Base-by-base conservation (phyloP, 2,329 filamentous ascomycete genomes). In the Zymoseptoria crescenta region DNA sequence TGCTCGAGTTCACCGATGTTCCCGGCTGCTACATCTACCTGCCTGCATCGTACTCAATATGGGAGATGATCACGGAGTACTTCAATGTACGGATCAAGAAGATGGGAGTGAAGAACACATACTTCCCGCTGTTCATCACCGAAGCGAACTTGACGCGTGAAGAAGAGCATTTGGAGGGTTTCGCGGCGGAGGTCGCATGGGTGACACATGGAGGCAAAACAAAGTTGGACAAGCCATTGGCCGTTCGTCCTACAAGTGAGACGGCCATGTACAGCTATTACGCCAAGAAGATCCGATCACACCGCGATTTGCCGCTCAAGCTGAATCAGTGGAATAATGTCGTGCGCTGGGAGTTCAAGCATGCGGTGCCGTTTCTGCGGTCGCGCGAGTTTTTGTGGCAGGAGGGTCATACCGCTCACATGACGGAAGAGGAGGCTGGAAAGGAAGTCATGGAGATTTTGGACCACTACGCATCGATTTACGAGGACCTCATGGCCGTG, bases 311-410 rank as follows among this genome's bases (percentile, higher is more conserved):
- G 60, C 95, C 94, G 63, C 82, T 97, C 67, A 87, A 91, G 71
- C 82, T 97, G 66, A 97, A 97, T 79, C 94, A 99, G 76, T 99
- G 94, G 94, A 96, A 96, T 82, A 96, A 88, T 13, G 87, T 90
- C 27, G 87, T 96, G 54, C 85, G 93, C 69, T 97, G 94, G 94
- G 94, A 97, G 77, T 95, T 96, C 73, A 97, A 97, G 81, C 91
- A 96, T 74, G 83, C 85, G 35, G 84, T 87, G 73, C 85, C 85
- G 48, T 97, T 97, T 80, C 82, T 99, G 59, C 83, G 93, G 68
- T 93, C 93, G 52, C 83, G 95, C 74, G 94, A 99, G 75, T 99
- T 99, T 76, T 77, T 97, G 65, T 99, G 94, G 94, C 94, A 99
- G 75, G 94, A 99, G 78, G 92, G 92, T 30, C 94, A 96, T 78